These are phyloP conservation scores for Ormosia emarginata DNA, from an alignment of 306 rosid genomes.

Conservation along the genomic window DNA sequence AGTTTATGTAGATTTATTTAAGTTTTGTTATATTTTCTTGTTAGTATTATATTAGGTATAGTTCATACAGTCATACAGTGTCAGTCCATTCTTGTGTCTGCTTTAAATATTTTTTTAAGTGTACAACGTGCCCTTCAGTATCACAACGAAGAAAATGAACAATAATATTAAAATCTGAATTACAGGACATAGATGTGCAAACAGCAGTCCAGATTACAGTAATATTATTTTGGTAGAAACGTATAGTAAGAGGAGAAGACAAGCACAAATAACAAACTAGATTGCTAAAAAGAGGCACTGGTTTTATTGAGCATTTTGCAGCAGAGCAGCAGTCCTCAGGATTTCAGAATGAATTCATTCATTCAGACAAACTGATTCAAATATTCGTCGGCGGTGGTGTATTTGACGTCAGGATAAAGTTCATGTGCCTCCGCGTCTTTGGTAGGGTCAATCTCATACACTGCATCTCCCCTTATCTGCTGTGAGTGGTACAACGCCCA, in stretches of 20 bases:
- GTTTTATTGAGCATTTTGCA: not conserved
- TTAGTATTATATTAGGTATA: too few relatives aligned
- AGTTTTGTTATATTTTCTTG: too few relatives aligned
- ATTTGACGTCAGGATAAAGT: constrained; percentile 38
- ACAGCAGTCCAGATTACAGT: not conserved
- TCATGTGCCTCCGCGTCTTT: constrained; percentile 38
- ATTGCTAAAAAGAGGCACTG: not conserved
- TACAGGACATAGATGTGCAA: not conserved
- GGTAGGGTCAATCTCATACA: constrained; percentile 41
- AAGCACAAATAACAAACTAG: not conserved
- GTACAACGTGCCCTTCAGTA: not conserved
- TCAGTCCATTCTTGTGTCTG: not conserved
- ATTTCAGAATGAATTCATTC: not conserved
- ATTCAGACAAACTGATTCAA: constrained; percentile 33
- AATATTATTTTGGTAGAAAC: not conserved
- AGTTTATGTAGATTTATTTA: not conserved
- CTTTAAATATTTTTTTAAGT: not conserved
- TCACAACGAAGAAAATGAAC: not conserved
- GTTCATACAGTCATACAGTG: too few relatives aligned
- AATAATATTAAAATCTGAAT: not conserved
- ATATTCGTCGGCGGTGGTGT: constrained; percentile 33
- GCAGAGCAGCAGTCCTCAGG: not conserved
- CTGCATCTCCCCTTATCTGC: constrained; percentile 40
- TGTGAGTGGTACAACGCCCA: constrained; percentile 35
- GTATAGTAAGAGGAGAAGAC: too few relatives aligned